Conservation (phyloP, 1,139 yeast genomes). For the Geotrichum histeridarum region DNA sequence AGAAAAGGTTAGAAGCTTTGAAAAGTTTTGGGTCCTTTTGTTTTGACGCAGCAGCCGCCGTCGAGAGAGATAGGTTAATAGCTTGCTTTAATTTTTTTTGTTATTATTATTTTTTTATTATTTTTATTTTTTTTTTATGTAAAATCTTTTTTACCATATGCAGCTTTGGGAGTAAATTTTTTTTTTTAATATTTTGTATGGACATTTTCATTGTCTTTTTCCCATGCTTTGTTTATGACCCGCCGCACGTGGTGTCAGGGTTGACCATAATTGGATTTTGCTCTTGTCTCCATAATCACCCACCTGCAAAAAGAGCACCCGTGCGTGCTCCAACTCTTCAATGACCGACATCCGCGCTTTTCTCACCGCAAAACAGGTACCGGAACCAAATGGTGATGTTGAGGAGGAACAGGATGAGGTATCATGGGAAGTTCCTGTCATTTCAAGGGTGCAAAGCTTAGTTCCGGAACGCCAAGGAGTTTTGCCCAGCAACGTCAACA, state of each 20-base stretch:
- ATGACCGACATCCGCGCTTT: constrained; percentile 5
- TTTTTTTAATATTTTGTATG: too few species aligned
- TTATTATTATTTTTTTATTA: neutral
- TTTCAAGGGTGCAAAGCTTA: too few species aligned
- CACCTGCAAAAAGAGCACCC: neutral
- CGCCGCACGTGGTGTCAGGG: constrained; percentile 5
- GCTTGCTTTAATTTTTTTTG: neutral
- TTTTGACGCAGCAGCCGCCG: neutral
- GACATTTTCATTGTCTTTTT: neutral
- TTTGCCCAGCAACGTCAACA: too few species aligned
- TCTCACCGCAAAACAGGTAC: neutral
- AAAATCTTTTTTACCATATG: too few species aligned
- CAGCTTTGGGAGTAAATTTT: neutral
- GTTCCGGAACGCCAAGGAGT: neutral
- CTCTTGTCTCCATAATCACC: neutral
- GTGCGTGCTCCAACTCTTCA: neutral
- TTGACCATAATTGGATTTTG: neutral
- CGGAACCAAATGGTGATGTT: neutral
- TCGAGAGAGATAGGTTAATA: neutral
- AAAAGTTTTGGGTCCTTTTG: neutral
- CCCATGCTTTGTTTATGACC: neutral
- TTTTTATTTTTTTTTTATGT: neutral
- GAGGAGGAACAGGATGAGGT: neutral
- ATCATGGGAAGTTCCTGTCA: too few species aligned
- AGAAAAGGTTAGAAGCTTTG: neutral